Evolutionary conservation across 371 early-diverging fungal species (phyloP).

Genomic region (Apophysomyces sp.): DNA sequence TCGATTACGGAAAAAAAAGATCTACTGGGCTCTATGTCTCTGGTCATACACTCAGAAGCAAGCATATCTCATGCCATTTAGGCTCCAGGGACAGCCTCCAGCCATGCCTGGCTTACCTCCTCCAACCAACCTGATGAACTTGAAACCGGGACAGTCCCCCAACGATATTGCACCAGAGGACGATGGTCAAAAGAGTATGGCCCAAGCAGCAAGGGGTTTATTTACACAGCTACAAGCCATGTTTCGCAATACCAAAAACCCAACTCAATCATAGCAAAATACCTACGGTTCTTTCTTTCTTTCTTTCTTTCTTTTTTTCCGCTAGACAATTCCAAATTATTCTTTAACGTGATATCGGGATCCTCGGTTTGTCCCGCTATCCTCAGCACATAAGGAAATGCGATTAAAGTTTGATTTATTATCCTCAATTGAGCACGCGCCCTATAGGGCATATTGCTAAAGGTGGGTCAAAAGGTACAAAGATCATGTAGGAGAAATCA

Average conservation of each 20-base stretch:
- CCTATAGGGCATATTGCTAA: too few relatives aligned
- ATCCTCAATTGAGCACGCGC: too few relatives aligned
- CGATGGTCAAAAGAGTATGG: conserved; percentile 23
- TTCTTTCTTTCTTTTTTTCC: background rate
- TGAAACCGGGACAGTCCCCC: conserved; percentile 4
- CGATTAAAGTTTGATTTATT: too few relatives aligned
- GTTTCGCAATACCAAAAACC: background rate
- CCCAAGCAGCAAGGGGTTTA: conserved; percentile 15
- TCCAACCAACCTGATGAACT: conserved; percentile 16
- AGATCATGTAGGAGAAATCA: too few relatives aligned
- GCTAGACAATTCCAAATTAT: too few relatives aligned
- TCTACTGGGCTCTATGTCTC: conserved; percentile 25
- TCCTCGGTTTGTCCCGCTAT: too few relatives aligned
- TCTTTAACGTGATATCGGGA: too few relatives aligned
- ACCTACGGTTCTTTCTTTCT: background rate
- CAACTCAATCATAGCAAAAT: background rate
- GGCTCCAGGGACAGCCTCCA: background rate
- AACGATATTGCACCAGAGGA: background rate
- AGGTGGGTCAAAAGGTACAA: too few relatives aligned
- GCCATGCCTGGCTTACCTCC: conserved; percentile 3
- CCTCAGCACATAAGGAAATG: too few relatives aligned
- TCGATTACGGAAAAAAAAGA: conserved; percentile 5
- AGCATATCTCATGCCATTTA: background rate
- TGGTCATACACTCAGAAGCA: conserved; percentile 29
- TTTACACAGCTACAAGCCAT: background rate